Evolutionary conservation across 176 grass and related monocot genomes (phyloP), one percentile per base, ranked within the genome.

Genomic region (Musa beccarii): DNA sequence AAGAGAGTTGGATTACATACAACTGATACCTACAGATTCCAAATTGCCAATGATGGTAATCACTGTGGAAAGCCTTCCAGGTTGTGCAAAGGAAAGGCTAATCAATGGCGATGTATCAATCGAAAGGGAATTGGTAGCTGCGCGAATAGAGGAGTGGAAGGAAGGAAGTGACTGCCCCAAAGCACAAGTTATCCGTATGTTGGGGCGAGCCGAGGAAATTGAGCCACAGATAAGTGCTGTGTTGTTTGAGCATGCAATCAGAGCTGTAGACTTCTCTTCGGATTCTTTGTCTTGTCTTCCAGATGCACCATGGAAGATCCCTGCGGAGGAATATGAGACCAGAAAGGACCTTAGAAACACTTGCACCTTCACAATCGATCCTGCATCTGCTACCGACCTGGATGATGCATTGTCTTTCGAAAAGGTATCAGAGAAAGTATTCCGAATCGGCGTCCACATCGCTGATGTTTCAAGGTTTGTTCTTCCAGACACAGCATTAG

Each of bases 321-420:
- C 95, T 29, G 70, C 81, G 51, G 76, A 91, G 82, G 90, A 99
- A 82, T 43, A 91, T 53, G 79, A 74, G 85, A 73, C 15, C 9
- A 93, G 95, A 79, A 91, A 83, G 59, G 95, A 99, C 89, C 64
- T 94, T 51, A 90, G 95, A 82, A 80, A 64, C 68, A 73, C 86
- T 74, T 83, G 93, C 71, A 78, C 90, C 20, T 84, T 94, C 78
- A 99, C 95, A 72, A 91, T 94, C 73, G 95, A 99, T 57, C 88
- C 95, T 79, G 71, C 88, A 75, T 82, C 90, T 83, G 90, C 95
- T 0, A 74, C 78, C 10, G 90, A 94, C 62, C 83, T 99, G 79
- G 95, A 99, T 80, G 95, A 99, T 71, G 95, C 95, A 52, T 87
- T 99, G 80, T 93, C 95, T 69, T 23, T 98, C 52, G 90, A 98